These are phyloP conservation scores for Candida coleopterorum DNA, from an alignment of 805 yeast genomes.

Conservation along the genomic window DNA sequence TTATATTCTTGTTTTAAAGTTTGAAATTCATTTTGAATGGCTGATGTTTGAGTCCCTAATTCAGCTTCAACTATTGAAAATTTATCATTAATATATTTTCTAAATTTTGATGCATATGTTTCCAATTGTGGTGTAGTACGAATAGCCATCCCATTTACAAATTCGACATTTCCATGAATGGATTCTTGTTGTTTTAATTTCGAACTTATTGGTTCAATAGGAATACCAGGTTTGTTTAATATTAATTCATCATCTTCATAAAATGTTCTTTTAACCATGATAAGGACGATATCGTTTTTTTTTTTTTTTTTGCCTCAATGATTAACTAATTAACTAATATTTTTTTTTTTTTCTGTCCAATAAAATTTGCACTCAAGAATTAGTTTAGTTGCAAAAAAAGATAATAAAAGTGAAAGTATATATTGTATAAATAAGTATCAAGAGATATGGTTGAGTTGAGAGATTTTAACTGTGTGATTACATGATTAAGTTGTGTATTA, in stretches of 20 bases:
- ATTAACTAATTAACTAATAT: too few relatives aligned
- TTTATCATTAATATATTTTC: conserved; percentile 36
- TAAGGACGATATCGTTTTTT: background rate
- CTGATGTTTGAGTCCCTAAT: conserved; percentile 41
- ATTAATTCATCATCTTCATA: conserved; percentile 49
- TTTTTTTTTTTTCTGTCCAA: conserved; percentile 8
- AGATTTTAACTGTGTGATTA: too few relatives aligned
- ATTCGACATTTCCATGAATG: conserved; percentile 33
- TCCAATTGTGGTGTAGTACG: conserved; percentile 47
- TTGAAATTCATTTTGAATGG: conserved; percentile 39
- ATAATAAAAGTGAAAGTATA: too few relatives aligned
- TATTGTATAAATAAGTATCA: too few relatives aligned
- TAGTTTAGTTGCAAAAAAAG: background rate
- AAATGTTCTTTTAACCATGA: conserved; percentile 36
- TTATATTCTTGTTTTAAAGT: conserved; percentile 26
- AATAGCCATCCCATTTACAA: conserved; percentile 52
- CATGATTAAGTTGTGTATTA: background rate
- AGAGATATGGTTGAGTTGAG: too few relatives aligned
- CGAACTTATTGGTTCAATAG: conserved; percentile 26
- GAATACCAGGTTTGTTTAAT: conserved; percentile 46
- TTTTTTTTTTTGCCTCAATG: conserved; percentile 4
- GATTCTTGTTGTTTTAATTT: conserved; percentile 37
- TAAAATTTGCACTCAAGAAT: background rate
- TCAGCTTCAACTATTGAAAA: conserved; percentile 39
- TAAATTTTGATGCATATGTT: conserved; percentile 31